Evolutionary conservation across 441 rosid genomes (phyloP).

Genomic region (Gossypium schwendimanii): DNA sequence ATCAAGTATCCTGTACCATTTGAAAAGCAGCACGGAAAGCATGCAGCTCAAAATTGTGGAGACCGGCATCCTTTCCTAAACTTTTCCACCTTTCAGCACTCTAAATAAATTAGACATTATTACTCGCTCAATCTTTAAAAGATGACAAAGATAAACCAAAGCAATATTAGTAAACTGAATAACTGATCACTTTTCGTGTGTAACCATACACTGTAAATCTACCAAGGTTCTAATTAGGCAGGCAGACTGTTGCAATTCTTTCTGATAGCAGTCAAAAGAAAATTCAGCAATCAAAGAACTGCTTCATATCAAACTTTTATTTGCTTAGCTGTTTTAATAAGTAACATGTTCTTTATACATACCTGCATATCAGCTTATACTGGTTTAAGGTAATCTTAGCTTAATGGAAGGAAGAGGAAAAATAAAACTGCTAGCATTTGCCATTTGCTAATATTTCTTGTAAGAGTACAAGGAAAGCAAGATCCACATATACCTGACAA

Average conservation of each 20-base stretch:
- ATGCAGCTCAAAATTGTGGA: constrained; percentile 80
- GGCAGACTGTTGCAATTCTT: neutral
- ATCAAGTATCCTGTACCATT: constrained; percentile 40
- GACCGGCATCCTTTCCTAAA: constrained; percentile 62
- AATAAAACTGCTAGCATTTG: neutral
- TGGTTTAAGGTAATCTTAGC: neutral
- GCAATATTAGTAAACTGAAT: neutral
- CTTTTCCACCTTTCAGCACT: constrained; percentile 92
- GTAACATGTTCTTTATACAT: neutral
- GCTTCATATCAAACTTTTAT: neutral
- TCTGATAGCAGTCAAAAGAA: neutral
- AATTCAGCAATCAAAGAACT: neutral
- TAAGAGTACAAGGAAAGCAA: constrained; percentile 1
- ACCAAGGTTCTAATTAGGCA: neutral
- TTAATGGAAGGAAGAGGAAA: neutral
- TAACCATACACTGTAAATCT: neutral
- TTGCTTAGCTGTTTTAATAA: neutral
- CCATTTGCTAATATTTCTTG: neutral
- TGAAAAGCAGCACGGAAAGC: constrained; percentile 88
- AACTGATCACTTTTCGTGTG: neutral
- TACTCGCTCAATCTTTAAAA: neutral
- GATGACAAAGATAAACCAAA: neutral
- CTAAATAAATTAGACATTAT: constrained; percentile 29
- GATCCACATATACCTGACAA: constrained; percentile 59
- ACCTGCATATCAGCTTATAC: neutral